Base-by-base conservation (phyloP, 345 rosid genomes). In the Streptanthus diversifolius region DNA sequence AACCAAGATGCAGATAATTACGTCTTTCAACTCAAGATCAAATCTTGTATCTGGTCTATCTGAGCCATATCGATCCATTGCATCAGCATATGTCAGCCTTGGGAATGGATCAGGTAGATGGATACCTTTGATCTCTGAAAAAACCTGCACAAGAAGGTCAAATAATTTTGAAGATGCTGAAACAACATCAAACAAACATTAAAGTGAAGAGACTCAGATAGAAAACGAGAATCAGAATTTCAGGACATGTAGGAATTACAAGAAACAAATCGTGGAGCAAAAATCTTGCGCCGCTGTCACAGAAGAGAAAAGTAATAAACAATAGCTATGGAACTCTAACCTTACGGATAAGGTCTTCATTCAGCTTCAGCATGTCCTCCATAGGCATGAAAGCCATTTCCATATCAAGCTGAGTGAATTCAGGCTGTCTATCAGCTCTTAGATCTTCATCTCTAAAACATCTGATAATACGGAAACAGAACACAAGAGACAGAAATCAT, bases 371-470 rank as follows among this genome's bases (percentile, higher is more conserved):
- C 90, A 95, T 91, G 74, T 89, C 95, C 67, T 91, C 97, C 80
- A 89, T 77, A 36, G 96, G 91, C 78, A 85, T 86, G 78, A 95
- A 91, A 52, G 99, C 89, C 83, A 95, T 64, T 79, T 95, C 97
- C 91, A 95, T 87, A 86, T 95, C 99, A 47, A 95, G 95, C 83
- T 95, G 97, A 33, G 97, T 95, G 82, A 95, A 95, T 77, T 95
- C 97, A 40, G 99, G 99, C 74, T 95, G 99, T 58, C 99, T 90
- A 77, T 95, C 99, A 27, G 95, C 97, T 84, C 99, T 90, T 61
- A 91, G 79, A 86, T 91, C 99, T 80, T 95, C 99, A 79, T 95
- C 99, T 78, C 97, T 86, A 81, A 95, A 95, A 68, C 99, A 95
- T 82, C 99, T 95, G 82, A 71, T 48, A 57, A 24, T 61, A 56